phyloP scores from a whole-genome alignment of 129 eudicot species.

The sunflower (Helianthus annuus) region DNA sequence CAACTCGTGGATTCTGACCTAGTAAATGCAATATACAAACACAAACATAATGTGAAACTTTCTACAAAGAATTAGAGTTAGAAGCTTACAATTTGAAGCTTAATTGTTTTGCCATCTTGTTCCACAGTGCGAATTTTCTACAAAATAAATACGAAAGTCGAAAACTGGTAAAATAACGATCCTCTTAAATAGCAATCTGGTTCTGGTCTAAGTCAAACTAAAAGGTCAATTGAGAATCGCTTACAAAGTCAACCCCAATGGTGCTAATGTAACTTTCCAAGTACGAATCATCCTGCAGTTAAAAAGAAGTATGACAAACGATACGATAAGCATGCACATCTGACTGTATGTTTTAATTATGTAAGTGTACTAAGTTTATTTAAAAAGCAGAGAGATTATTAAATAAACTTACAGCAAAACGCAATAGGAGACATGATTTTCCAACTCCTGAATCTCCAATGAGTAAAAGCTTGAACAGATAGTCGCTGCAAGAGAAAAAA shows the following conservation, averaged over 20 bases:
- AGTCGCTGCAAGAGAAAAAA: conserved; percentile 61
- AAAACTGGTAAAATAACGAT: neutral
- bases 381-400: neutral
- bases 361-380: too few species aligned
- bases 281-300: conserved; percentile 86
- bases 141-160: conserved; percentile 13
- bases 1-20: too few species aligned
- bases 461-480: conserved; percentile 90
- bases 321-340: conserved; percentile 1
- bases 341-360: neutral
- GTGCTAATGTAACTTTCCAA: conserved; percentile 98
- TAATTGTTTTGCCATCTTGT: conserved; percentile 94
- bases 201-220: conserved; percentile 6
- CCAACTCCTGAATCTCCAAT: conserved; percentile 99
- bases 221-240: conserved; percentile 27
- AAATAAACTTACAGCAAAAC: conserved; percentile 75
- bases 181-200: neutral
- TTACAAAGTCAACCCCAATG: conserved; percentile 97
- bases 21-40: conserved; percentile 1
- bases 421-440: conserved; percentile 90
- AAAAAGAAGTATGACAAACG: conserved; percentile 9
- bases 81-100: conserved; percentile 90
- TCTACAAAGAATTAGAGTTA: conserved; percentile 1
- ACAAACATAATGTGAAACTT: neutral
- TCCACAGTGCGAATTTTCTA: conserved; percentile 99